Evolutionary conservation across 169 alveolate genomes (phyloP), one percentile per base, ranked within the genome.

Genomic region (Plasmodium relictum): DNA sequence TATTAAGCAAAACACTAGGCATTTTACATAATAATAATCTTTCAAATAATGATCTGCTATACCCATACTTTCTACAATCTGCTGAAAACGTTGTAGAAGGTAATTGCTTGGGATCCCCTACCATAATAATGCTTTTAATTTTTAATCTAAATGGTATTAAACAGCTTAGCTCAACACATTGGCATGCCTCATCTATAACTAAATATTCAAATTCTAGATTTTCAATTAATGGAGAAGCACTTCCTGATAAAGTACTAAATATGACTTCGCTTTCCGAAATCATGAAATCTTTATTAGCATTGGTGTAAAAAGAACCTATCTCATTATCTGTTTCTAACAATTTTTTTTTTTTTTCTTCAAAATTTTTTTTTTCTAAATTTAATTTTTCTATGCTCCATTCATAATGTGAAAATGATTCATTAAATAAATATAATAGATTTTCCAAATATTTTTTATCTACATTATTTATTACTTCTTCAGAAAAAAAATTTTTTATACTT

Each of bases 61-160:
- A 95, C 6, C 94, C 95, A 52, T 88, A 92, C 42, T 85, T 87
- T 39, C 92, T 93, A 26, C 97, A 97, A 52, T 80, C 95, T 59
- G 94, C 71, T 4, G 98, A 96, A 95, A 98, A 98, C 20, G 98
- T 98, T 10, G 99, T 98, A 24, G 99, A 99, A 16, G 99, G 99
- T 39, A 98, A 96, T 94, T 98, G 99, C 73, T 97, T 96, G 78
- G 99, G 99, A 93, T 98, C 99, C 1, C 99, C 99, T 8, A 98
- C 99, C 92, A 98, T 97, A 63, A 98, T 97, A 80, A 98, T 95
- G 59, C 99, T 95, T 85, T 95, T 96, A 14, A 85, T 42, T 22
- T 94, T 94, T 68, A 94, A 68, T 52, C 94, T 66, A 45, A 94
- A 83, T 18, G 96, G 94, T 52, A 94, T 94, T 24, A 94, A 89